phyloP scores from a whole-genome alignment of 2,329 filamentous ascomycete species.

The Drechslerella dactyloides region DNA sequence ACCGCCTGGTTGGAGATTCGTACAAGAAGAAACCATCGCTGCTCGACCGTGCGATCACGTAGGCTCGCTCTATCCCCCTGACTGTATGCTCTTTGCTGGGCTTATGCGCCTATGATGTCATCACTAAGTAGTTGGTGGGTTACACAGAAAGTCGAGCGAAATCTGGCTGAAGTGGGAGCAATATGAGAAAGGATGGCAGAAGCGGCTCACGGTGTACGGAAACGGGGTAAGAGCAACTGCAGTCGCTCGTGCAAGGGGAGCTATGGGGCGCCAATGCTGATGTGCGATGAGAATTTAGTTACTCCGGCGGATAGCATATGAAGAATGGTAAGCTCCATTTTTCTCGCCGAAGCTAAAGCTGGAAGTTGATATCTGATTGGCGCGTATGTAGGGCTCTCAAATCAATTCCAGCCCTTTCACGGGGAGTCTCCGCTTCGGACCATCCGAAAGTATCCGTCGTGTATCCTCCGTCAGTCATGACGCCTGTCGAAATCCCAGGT shows the following conservation, averaged over 20 bases:
- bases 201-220: constrained; percentile 80
- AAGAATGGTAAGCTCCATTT: constrained; percentile 71
- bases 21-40: constrained; percentile 60
- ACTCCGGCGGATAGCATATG: constrained; percentile 85
- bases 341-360: too few species aligned
- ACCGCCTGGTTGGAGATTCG: constrained; percentile 68
- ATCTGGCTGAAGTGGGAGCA: constrained; percentile 89
- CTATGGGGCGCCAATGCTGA: not conserved
- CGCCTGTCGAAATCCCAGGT: constrained; percentile 67
- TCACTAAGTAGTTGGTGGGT: constrained; percentile 7
- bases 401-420: constrained; percentile 82
- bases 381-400: constrained; percentile 72
- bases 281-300: constrained; percentile 60
- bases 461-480: constrained; percentile 75
- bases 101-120: constrained; percentile 14
- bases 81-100: constrained; percentile 3
- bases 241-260: not conserved
- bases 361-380: constrained; percentile 15
- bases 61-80: constrained; percentile 29
- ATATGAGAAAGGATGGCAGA: constrained; percentile 85
- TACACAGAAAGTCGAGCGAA: constrained; percentile 56
- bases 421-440: constrained; percentile 68
- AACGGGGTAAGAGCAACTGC: constrained; percentile 64
- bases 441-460: constrained; percentile 73
- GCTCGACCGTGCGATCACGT: constrained; percentile 53